Percentiles rank a stretch among this genome's conserved stretches.
Conservation (phyloP, 208 protist genomes). For the Wallacemonas rigidus region DNA sequence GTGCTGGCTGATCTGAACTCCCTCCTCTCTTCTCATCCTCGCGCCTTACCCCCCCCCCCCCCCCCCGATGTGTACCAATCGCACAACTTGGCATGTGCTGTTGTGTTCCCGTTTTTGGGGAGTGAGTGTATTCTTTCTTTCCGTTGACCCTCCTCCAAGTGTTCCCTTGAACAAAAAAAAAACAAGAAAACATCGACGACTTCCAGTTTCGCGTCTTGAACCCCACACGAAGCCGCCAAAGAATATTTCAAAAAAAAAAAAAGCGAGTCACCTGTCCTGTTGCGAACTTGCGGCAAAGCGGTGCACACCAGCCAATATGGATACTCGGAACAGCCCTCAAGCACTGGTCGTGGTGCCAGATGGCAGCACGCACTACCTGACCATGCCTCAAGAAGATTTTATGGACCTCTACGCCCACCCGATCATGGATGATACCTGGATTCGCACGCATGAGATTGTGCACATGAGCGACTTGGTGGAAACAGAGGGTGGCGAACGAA, state of each 20-base stretch:
- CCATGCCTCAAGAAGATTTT: constrained; percentile 72
- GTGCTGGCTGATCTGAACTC: too few species aligned
- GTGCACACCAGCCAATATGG: not conserved
- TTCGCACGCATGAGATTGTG: constrained; percentile 71
- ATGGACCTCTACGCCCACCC: constrained; percentile 63
- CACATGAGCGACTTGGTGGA: constrained; percentile 70
- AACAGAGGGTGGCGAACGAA: constrained; percentile 46
- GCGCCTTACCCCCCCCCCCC: too few species aligned
- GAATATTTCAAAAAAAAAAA: not conserved
- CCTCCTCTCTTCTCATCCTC: too few species aligned
- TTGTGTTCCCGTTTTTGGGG: too few species aligned
- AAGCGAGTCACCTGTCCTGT: not conserved
- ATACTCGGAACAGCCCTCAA: not conserved
- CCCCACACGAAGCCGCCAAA: too few species aligned
- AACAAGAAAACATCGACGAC: too few species aligned
- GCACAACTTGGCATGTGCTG: too few species aligned
- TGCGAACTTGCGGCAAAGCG: not conserved
- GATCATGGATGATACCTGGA: constrained; percentile 88
- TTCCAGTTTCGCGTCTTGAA: too few species aligned
- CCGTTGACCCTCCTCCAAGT: too few species aligned
- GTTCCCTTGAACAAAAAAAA: too few species aligned
- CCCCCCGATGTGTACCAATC: too few species aligned
- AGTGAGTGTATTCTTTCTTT: too few species aligned
- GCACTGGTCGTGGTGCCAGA: constrained; percentile 31
- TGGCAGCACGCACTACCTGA: constrained; percentile 34